Evolutionary conservation across 371 early-diverging fungal species (phyloP).

Genomic region (Mucor irregularis): DNA sequence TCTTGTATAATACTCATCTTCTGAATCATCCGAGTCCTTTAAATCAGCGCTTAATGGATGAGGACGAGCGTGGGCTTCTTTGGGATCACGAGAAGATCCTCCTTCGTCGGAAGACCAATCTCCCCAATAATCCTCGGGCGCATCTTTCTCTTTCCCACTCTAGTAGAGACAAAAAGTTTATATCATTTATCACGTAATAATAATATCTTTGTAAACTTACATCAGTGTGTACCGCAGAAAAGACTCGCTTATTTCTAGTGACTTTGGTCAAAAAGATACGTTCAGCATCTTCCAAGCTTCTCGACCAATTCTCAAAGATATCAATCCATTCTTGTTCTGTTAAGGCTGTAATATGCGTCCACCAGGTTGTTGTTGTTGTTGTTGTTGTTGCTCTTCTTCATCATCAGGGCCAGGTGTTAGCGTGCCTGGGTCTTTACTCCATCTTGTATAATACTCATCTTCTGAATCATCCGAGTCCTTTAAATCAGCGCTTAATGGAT

Average conservation of each 20-base stretch:
- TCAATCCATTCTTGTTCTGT: conserved; percentile 41
- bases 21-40: conserved; percentile 30
- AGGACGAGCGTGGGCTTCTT: not conserved
- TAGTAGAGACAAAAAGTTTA: too few species aligned
- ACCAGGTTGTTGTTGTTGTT: not conserved
- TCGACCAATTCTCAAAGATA: conserved; percentile 46
- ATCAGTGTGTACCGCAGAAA: conserved; percentile 17
- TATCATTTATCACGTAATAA: too few species aligned
- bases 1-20: conserved; percentile 43
- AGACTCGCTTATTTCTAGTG: conserved; percentile 17
- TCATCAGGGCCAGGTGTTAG: conserved; percentile 37
- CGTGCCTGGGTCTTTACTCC: conserved; percentile 47
- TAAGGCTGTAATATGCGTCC: conserved; percentile 13
- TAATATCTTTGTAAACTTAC: conserved; percentile 10
- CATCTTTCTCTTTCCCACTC: conserved; percentile 12
- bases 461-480: conserved; percentile 33
- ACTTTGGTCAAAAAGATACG: conserved; percentile 36
- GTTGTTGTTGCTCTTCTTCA: too few species aligned
- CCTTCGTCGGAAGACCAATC: conserved; percentile 50
- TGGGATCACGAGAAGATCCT: not conserved
- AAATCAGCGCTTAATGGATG: conserved; percentile 2
- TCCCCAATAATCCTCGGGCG: conserved; percentile 52
- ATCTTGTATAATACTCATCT: conserved; percentile 44
- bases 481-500: conserved; percentile 1
- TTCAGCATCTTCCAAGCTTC: conserved; percentile 73